phyloP scores from a whole-genome alignment of 2,329 filamentous ascomycete genomes.

The Arachnomyces sp. region DNA sequence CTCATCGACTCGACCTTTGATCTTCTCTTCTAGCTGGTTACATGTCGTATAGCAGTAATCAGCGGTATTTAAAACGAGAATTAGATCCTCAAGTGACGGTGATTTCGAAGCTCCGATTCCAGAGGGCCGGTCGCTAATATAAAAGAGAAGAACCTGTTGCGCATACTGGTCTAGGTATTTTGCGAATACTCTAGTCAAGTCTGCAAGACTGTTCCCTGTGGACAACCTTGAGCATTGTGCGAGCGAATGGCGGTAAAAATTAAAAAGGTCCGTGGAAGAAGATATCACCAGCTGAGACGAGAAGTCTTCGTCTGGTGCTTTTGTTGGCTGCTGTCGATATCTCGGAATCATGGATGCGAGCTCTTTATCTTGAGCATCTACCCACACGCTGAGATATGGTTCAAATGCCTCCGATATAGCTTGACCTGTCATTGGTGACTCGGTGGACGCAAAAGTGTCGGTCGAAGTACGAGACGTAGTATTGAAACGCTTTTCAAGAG shows the following conservation, averaged over 20 bases:
- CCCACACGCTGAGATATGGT: conserved; percentile 93
- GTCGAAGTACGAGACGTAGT: conserved; percentile 66
- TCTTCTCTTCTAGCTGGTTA: conserved; percentile 87
- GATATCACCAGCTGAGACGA: conserved; percentile 80
- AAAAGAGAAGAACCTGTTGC: conserved; percentile 77
- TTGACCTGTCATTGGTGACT: conserved; percentile 71
- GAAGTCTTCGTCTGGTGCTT: conserved; percentile 84
- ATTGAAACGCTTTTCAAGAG: conserved; percentile 74
- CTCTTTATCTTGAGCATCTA: conserved; percentile 89
- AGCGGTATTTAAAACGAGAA: conserved; percentile 88
- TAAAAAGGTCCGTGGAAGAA: conserved; percentile 93
- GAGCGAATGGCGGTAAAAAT: conserved; percentile 88
- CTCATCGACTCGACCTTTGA: conserved; percentile 80
- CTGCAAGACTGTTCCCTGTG: conserved; percentile 76
- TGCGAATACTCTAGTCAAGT: conserved; percentile 75
- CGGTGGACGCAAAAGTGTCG: conserved; percentile 79
- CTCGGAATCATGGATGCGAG: conserved; percentile 76
- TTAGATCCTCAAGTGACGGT: conserved; percentile 61
- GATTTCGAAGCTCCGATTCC: conserved; percentile 46
- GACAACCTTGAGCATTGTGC: conserved; percentile 95
- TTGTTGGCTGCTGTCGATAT: conserved; percentile 74
- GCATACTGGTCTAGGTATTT: conserved; percentile 95
- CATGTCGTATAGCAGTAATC: conserved; percentile 96
- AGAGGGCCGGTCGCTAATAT: conserved; percentile 54
- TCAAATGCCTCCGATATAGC: conserved; percentile 95